These are phyloP conservation scores for Pseudognaphalium luteoalbum DNA, from an alignment of 129 eudicot species.

Conservation along the genomic window DNA sequence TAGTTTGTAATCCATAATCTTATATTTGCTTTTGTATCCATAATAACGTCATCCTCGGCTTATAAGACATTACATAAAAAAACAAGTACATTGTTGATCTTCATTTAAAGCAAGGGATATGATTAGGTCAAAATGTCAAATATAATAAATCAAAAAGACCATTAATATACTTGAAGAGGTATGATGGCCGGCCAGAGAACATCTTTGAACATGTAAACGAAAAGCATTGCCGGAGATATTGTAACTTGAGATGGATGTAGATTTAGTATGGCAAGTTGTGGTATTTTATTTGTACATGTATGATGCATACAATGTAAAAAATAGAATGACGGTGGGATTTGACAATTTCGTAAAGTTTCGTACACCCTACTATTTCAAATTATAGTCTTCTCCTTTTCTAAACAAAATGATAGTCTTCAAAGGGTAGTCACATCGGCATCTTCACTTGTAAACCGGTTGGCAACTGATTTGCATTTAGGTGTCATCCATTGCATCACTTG, in stretches of 20 bases:
- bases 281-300: not conserved
- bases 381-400: too few species aligned
- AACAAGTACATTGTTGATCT: not conserved
- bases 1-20: too few species aligned
- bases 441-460: too few species aligned
- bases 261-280: conserved; percentile 8
- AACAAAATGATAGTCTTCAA: too few species aligned
- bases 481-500: too few species aligned
- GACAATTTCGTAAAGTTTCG: conserved; percentile 20
- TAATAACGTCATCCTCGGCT: too few species aligned
- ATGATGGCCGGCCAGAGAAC: conserved; percentile 9
- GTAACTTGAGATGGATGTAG: not conserved
- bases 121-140: not conserved
- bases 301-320: not conserved
- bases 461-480: too few species aligned
- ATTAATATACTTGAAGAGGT: not conserved
- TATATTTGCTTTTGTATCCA: too few species aligned
- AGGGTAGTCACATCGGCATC: too few species aligned
- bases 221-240: not conserved
- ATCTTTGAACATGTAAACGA: conserved; percentile 14
- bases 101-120: not conserved
- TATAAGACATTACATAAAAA: too few species aligned
- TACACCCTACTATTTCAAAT: not conserved
- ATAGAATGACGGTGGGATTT: conserved; percentile 17
- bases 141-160: not conserved